These are phyloP conservation scores for Agroathelia rolfsii DNA, from an alignment of 1,284 basidiomycete genomes.

Conservation along the genomic window DNA sequence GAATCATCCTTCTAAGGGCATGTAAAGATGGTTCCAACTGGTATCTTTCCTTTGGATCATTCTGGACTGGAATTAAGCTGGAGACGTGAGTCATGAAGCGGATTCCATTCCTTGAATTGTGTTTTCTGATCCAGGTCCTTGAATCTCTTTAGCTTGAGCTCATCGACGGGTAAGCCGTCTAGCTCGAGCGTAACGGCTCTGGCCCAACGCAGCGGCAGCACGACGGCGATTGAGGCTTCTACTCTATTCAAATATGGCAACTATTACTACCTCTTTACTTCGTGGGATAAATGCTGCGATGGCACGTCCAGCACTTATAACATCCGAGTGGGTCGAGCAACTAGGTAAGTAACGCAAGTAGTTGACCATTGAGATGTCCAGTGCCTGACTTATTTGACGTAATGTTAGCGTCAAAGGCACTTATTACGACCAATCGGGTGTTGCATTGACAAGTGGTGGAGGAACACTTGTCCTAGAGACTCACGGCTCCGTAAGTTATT, in stretches of 20 bases:
- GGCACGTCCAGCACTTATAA: slow-evolving; percentile 48
- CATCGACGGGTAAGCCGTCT: slow-evolving; percentile 33
- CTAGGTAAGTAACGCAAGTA: slow-evolving; percentile 22
- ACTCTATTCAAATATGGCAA: slow-evolving; percentile 32
- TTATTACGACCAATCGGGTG: slow-evolving; percentile 38
- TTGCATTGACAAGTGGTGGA: slow-evolving; percentile 35
- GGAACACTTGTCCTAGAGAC: slow-evolving; percentile 41
- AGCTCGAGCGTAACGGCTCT: slow-evolving; percentile 30
- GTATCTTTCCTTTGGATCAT: slow-evolving; percentile 40
- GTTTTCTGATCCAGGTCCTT: slow-evolving; percentile 2
- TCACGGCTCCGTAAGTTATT: slow-evolving; percentile 32
- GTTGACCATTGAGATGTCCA: no score
- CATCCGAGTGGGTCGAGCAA: slow-evolving; percentile 43
- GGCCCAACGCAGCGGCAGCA: slow-evolving; percentile 31
- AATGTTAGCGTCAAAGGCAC: slow-evolving; percentile 28
- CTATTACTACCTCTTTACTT: slow-evolving; percentile 48
- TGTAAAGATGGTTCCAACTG: slow-evolving; percentile 28
- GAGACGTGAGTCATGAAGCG: slow-evolving; percentile 21
- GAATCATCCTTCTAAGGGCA: slow-evolving; percentile 1
- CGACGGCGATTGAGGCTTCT: slow-evolving; percentile 38
- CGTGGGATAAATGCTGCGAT: slow-evolving; percentile 46
- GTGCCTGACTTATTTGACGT: slow-evolving; percentile 2
- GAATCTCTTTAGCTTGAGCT: slow-evolving; percentile 23
- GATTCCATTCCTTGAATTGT: slow-evolving; percentile 7
- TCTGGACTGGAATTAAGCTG: slow-evolving; percentile 41